Percentiles rank a stretch among this genome's conserved stretches.
These are phyloP conservation scores for Adansonia digitata DNA, from an alignment of 345 rosid genomes.

Conservation along the genomic window DNA sequence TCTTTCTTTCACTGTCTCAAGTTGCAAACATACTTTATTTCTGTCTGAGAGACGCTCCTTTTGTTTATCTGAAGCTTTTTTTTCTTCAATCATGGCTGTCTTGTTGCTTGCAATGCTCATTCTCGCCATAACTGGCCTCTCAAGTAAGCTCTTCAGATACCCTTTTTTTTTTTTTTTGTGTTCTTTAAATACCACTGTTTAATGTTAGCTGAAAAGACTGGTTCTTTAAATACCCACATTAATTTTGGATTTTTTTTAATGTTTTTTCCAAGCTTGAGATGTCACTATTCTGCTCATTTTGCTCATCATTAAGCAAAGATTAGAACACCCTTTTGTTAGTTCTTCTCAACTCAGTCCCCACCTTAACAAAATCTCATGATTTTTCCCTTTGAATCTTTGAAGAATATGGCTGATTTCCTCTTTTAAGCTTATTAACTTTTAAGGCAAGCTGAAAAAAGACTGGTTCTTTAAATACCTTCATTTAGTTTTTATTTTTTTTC, in stretches of 20 bases:
- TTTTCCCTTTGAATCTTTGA: background rate
- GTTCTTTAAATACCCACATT: background rate
- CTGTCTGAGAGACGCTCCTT: no score
- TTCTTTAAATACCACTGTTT: no score
- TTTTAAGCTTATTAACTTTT: no score
- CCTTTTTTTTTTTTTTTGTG: no score
- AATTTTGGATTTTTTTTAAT: background rate
- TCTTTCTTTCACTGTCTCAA: no score
- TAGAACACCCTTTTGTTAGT: background rate
- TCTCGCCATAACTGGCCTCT: conserved; percentile 40
- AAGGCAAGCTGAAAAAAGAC: background rate
- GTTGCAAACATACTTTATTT: no score
- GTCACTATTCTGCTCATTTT: background rate
- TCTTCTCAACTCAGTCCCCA: background rate
- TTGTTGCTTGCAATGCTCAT: conserved; percentile 38
- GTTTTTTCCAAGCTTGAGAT: background rate
- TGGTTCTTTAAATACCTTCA: background rate
- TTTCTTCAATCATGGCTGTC: conserved; percentile 33
- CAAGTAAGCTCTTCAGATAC: conserved; percentile 31
- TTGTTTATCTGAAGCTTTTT: no score
- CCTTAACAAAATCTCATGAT: background rate
- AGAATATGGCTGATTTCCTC: no score
- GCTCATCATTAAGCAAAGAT: background rate
- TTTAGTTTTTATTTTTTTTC: background rate
- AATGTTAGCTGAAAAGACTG: background rate